Percentiles rank a stretch among this genome's conserved stretches.
Conservation (phyloP, 371 early-diverging fungal species). For the Entomophthora muscae region DNA sequence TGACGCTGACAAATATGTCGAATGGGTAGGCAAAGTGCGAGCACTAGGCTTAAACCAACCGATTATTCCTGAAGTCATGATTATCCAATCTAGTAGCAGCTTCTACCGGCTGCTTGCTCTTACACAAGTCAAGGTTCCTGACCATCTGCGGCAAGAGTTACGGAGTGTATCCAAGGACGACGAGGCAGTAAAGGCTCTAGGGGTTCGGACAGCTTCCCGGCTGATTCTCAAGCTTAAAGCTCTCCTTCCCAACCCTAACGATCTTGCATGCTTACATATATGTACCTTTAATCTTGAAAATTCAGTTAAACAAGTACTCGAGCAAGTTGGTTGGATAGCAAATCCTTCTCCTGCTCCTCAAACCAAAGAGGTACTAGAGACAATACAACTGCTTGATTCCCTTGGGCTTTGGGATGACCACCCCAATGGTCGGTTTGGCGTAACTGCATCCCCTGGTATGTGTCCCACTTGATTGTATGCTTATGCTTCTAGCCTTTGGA, state of each 20-base stretch:
- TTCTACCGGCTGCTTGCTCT: constrained; percentile 76
- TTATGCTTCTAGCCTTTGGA: constrained; percentile 32
- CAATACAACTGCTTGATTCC: constrained; percentile 8
- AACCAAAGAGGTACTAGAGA: neutral
- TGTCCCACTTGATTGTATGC: constrained; percentile 5
- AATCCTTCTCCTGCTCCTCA: no score
- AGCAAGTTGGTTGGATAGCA: neutral
- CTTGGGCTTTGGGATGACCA: constrained; percentile 86
- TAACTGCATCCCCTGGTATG: constrained; percentile 65
- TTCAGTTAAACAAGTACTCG: constrained; percentile 29
- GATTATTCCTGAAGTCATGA: constrained; percentile 88
- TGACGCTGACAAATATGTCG: constrained; percentile 49
- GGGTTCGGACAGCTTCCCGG: constrained; percentile 50
- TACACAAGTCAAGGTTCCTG: constrained; percentile 64
- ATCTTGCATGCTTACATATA: constrained; percentile 42
- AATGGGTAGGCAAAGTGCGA: constrained; percentile 28
- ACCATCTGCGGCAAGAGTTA: constrained; percentile 21
- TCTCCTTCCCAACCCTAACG: constrained; percentile 11
- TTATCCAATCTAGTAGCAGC: constrained; percentile 76
- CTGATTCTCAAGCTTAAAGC: constrained; percentile 41
- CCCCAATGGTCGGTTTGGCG: constrained; percentile 95
- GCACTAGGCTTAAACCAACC: constrained; percentile 52
- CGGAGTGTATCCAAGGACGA: constrained; percentile 45
- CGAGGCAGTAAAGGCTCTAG: constrained; percentile 83
- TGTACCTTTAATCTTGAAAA: constrained; percentile 83